Evolutionary conservation across 1,139 yeast genomes (phyloP), one percentile per base, ranked within the genome.

Genomic region (Arxiozyma bovina): DNA sequence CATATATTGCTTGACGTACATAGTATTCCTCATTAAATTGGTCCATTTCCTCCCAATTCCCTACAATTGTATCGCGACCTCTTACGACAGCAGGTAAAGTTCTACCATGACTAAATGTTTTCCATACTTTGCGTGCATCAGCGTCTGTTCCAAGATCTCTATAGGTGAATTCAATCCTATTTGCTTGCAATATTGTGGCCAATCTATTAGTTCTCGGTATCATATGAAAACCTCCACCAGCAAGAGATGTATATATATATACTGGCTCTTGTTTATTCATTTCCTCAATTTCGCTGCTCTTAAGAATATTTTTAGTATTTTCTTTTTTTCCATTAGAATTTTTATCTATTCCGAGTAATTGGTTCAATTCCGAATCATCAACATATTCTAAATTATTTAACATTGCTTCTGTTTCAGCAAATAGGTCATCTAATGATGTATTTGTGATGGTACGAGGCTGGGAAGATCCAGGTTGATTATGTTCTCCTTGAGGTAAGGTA

Each of bases 41-140:
- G 55, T 87, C 93, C 60, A 84, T 77, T 62, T 81, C 88, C 67
- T 83, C 80, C 85, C 85, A 85, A 66, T 85, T 82, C 6, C 96
- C 96, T 61, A 91, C 85, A 58, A 84, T 80, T 62, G 89, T 96
- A 61, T 84, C 89, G 45, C 75, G 76, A n/a, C 95, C 96, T 64
- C 96, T 79, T 30, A 91, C 90, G 23, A 93, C 79, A n/a, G 94
- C 98, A 1, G 99, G 99, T 54, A 90, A 78, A 1, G 80, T 73
- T 63, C 86, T 82, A 6, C 96, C 96, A 49, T 77, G 76, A 20
- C 89, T 78, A 60, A 83, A 80, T 67, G 94, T 79, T 65, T 83
- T 84, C 97, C 98, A 91, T 41, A 88, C 78, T 62, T 83, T 80
- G 67, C 87, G 83, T 20, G 97, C 97, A 55, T 82, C 85, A 51